These are phyloP conservation scores for Leccinum olivaceopallidum DNA, from an alignment of 768 basidiomycete species.

Conservation along the genomic window DNA sequence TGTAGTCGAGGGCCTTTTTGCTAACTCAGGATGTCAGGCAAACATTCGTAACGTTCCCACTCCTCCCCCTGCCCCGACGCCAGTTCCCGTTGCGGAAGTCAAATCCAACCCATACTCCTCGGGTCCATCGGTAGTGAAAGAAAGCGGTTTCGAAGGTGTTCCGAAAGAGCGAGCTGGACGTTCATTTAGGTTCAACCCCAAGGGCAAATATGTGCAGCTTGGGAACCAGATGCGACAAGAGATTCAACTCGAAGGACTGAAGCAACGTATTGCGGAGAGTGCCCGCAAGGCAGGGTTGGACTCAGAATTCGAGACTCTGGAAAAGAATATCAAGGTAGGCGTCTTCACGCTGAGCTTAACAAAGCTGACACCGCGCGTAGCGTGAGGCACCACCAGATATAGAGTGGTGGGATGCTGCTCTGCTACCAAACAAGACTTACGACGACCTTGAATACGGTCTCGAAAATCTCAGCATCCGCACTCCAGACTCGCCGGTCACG, in stretches of 20 bases:
- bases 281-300: slow-evolving; percentile 93
- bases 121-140: slow-evolving; percentile 44
- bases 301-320: slow-evolving; percentile 87
- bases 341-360: neutral
- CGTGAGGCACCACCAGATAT: slow-evolving; percentile 83
- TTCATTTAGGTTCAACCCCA: slow-evolving; percentile 83
- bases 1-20: neutral
- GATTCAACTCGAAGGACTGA: slow-evolving; percentile 83
- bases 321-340: slow-evolving; percentile 83
- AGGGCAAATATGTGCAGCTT: slow-evolving; percentile 86
- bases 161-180: slow-evolving; percentile 71
- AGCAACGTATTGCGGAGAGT: slow-evolving; percentile 90
- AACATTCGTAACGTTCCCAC: slow-evolving; percentile 78
- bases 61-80: slow-evolving; percentile 46
- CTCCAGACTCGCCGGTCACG: slow-evolving; percentile 72
- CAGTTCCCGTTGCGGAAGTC: slow-evolving; percentile 41
- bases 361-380: slow-evolving; percentile 38
- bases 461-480: slow-evolving; percentile 62
- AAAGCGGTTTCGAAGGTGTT: slow-evolving; percentile 69
- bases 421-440: slow-evolving; percentile 81
- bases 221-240: slow-evolving; percentile 74
- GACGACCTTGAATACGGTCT: slow-evolving; percentile 66
- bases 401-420: slow-evolving; percentile 97
- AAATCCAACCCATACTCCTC: slow-evolving; percentile 79
- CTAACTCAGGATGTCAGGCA: slow-evolving; percentile 42